Evolutionary conservation across 768 basidiomycete species (phyloP), one percentile per base, ranked within the genome.

Genomic region (Russula vinacea): DNA sequence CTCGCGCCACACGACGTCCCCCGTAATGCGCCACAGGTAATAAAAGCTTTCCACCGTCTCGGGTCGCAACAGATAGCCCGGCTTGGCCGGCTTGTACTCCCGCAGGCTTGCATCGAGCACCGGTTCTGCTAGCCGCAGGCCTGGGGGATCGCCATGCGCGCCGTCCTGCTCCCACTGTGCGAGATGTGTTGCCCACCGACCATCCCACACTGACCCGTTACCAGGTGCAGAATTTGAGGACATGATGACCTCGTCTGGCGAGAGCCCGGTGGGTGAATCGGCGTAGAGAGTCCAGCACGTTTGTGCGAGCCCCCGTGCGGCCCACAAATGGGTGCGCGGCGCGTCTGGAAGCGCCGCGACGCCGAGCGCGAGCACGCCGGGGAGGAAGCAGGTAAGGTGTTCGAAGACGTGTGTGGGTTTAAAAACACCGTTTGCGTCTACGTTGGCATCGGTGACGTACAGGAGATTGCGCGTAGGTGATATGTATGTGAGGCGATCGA

Each of bases 341-440:
- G 84, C 76, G 56, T 82, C 76, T 29, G 83, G 83, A 55, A 91
- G 80, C 5, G 81, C 81, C 61, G 84, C 82, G 2, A 76, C 87
- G 32, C 90, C 90, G 5, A 92, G 78, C 5, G 90, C 88, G 56
- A 92, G 78, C 14, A 90, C 74, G 24, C 88, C 90, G 0, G 89
- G 90, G 53, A 90, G 79, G 76, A 92, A 92, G 74, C 90, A 92
- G 11, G 89, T 85, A 45, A 92, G 76, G 70, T 92, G 90, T 66
- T 92, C 90, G 58, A 91, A 85, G n/a, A 71, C 72, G 67, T 87
- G 84, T 14, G 80, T 35, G 72, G 72, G 67, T 13, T 0, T 1
- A 6, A 65, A 19, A 0, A 3, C 24, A n/a, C 60, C 50, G 0
- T 17, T 5, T 17, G 71, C 67, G 17, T 64, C 22, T 14, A 33